These are phyloP conservation scores for Trichoderma endophyticum DNA, from an alignment of 2,329 filamentous ascomycete genomes.

Conservation along the genomic window DNA sequence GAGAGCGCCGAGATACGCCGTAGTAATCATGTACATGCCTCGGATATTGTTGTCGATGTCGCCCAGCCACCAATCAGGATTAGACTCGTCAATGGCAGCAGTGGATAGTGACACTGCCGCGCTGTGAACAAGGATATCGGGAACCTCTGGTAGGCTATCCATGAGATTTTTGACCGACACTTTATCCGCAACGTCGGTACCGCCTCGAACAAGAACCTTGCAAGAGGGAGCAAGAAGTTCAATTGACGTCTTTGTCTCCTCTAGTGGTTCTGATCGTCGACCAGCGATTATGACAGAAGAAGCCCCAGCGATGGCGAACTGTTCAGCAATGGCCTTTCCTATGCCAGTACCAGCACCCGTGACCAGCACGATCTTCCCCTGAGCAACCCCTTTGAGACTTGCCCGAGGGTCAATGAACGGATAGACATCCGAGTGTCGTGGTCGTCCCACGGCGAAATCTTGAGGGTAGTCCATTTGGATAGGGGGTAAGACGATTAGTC, in stretches of 20 bases:
- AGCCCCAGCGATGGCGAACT: neutral
- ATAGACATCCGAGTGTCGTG: neutral
- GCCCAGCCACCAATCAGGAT: neutral
- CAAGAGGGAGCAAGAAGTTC: neutral
- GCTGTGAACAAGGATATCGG: neutral
- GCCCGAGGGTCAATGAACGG: neutral
- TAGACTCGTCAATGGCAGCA: neutral
- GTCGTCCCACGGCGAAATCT: neutral
- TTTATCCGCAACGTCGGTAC: neutral
- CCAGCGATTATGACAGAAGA: neutral
- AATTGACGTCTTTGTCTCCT: neutral
- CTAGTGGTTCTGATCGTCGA: neutral
- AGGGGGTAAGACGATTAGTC: neutral
- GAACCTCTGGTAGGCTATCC: neutral
- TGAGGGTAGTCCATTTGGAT: neutral
- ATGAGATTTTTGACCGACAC: neutral
- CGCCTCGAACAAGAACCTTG: neutral
- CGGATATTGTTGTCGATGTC: slow-evolving; percentile 3
- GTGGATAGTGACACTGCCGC: slow-evolving; percentile 6
- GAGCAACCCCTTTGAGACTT: neutral
- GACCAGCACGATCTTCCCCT: neutral
- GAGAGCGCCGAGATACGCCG: neutral
- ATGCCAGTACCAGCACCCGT: neutral
- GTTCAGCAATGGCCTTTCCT: neutral
- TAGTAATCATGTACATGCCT: neutral